Base-by-base conservation (phyloP, 129 eudicot species). In the Artemisia tridentata region DNA sequence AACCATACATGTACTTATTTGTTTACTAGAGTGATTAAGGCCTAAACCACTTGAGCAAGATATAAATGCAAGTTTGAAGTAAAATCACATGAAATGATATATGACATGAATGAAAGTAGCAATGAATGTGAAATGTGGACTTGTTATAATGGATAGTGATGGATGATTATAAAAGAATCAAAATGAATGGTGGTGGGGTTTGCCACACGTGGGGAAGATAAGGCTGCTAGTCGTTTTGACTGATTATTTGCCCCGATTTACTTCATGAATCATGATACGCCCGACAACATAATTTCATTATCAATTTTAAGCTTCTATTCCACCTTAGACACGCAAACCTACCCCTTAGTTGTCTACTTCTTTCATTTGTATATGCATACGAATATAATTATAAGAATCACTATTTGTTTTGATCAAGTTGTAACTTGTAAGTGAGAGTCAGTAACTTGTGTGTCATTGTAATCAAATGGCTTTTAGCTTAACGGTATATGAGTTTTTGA, bases 131-230 rank as follows among this genome's bases (percentile, higher is more conserved):
- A 54, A 34, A 51, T 52, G 53, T 29, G 20, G 52, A 55, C 41
- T 52, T 51, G 56, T 6, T 54, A 56, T 60, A n/a, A 41, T 71
- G 61, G 27, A 48, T 25, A 50, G 68, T 71, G 81, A 78, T 46
- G 25, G 34, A 54, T 78, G 81, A 78, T 78, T 78, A 54, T 77
- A 71, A 78, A 64, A 64, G 77, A 78, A 78, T 64, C 77, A 54
- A 78, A 78, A 70, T 5, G 3, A 4, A 29, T 17, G 52, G 67
- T 53, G 81, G 81, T 78, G 77, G 77, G 81, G 46, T 25, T 38
- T 17, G 68, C 81, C 81, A 55, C 77, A 78, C 81, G 81, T 78
- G 81, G 75, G 61, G 60, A 46, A 71, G 81, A 71, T 78, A 71
- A 78, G 81, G 68, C 72, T 78, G 67, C 81, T 48, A 65, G 43